Conservation (phyloP, 148 eudicot species). For the Persicaria maculosa region DNA sequence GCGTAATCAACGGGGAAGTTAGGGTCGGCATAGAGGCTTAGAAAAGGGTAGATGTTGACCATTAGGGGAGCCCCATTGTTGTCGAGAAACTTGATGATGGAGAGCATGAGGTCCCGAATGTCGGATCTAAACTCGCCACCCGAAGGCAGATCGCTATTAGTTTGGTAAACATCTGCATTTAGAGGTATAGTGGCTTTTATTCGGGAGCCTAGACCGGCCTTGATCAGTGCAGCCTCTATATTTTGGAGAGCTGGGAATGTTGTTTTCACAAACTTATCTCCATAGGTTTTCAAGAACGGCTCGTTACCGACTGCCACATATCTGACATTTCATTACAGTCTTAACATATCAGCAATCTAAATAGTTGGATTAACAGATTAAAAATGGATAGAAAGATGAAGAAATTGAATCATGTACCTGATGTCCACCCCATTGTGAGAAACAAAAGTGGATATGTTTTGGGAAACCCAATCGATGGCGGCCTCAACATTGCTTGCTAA, state of each 20-base stretch:
- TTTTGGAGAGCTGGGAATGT: conserved; percentile 81
- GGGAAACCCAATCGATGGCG: conserved; percentile 76
- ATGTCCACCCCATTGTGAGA: conserved; percentile 63
- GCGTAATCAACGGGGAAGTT: conserved; percentile 84
- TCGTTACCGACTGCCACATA: conserved; percentile 95
- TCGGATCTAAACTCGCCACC: conserved; percentile 81
- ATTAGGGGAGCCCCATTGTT: conserved; percentile 60
- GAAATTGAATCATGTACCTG: conserved; percentile 36
- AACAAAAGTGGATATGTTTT: conserved; percentile 61
- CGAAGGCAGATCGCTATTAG: conserved; percentile 51
- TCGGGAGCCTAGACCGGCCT: conserved; percentile 74
- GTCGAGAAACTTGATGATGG: conserved; percentile 56
- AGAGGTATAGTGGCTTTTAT: conserved; percentile 83
- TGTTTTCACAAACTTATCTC: conserved; percentile 41
- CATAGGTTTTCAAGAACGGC: conserved; percentile 77
- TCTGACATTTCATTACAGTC: conserved; percentile 18
- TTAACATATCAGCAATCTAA: no score
- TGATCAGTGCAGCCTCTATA: conserved; percentile 82
- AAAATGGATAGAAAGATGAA: not conserved
- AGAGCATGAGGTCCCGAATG: conserved; percentile 59
- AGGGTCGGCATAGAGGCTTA: conserved; percentile 78
- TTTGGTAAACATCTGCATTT: conserved; percentile 82
- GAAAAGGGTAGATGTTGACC: conserved; percentile 92
- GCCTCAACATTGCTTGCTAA: conserved; percentile 56
- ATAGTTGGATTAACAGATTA: no score